phyloP scores from a whole-genome alignment of 2,329 filamentous ascomycete genomes.

The Phyllosticta ampelicida region DNA sequence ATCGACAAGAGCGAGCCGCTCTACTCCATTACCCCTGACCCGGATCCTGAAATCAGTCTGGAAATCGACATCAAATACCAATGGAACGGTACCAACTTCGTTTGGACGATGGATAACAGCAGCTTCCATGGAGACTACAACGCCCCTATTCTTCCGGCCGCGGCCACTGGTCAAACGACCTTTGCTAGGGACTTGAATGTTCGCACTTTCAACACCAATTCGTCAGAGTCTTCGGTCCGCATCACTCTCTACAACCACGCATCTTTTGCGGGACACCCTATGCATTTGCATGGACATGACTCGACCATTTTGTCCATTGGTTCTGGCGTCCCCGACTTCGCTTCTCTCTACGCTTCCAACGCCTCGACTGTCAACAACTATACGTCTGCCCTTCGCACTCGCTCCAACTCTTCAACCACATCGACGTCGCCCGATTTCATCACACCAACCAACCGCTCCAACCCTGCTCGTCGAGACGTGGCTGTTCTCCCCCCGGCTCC shows the following conservation, averaged over 20 bases:
- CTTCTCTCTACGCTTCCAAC: neutral
- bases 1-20: neutral
- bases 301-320: constrained; percentile 34
- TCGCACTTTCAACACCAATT: constrained; percentile 27
- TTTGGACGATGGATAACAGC: constrained; percentile 5
- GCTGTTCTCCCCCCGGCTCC: constrained; percentile 18
- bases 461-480: constrained; percentile 29
- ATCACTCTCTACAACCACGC: constrained; percentile 24
- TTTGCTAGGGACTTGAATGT: constrained; percentile 25
- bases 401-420: neutral
- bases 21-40: neutral
- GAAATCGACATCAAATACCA: neutral
- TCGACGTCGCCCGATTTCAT: neutral
- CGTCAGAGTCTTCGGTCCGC: constrained; percentile 11
- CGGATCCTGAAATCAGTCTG: neutral
- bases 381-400: neutral
- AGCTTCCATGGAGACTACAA: constrained; percentile 26
- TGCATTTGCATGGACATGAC: constrained; percentile 38
- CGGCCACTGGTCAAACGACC: constrained; percentile 20
- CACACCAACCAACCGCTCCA: constrained; percentile 22
- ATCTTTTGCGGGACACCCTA: constrained; percentile 16
- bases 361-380: too few relatives aligned
- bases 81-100: neutral
- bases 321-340: constrained; percentile 15
- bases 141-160: constrained; percentile 26